A percentile compares a stretch with the other conserved stretches of the same genome.
Conservation (phyloP, 805 yeast genomes). For the Metschnikowia aberdeeniae region DNA sequence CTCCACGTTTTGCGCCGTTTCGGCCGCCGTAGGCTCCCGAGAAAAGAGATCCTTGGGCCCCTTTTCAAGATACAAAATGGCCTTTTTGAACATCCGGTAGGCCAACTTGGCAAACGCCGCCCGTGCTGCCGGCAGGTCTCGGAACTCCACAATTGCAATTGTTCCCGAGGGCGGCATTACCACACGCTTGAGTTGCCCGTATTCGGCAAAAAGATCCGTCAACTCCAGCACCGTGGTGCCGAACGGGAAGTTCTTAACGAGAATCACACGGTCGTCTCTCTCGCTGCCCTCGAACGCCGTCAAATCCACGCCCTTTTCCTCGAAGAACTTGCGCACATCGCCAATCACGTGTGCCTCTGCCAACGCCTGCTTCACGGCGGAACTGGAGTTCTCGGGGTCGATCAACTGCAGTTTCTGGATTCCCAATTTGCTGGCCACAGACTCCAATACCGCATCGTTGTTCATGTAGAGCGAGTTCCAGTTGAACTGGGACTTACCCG, state of each 20-base stretch:
- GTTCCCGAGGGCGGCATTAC: constrained; percentile 97
- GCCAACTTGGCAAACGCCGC: constrained; percentile 85
- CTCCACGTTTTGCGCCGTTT: constrained; percentile 17
- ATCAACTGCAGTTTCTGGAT: constrained; percentile 76
- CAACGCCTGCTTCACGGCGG: constrained; percentile 94
- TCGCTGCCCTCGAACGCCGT: constrained; percentile 61
- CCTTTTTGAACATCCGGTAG: constrained; percentile 80
- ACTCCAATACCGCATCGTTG: constrained; percentile 85
- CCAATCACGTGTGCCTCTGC: constrained; percentile 96
- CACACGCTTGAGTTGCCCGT: constrained; percentile 75
- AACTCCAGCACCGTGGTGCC: constrained; percentile 81
- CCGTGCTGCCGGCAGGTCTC: constrained; percentile 79
- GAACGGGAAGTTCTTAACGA: constrained; percentile 87
- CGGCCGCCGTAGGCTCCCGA: constrained; percentile 47
- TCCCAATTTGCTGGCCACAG: constrained; percentile 83
- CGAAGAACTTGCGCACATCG: constrained; percentile 85
- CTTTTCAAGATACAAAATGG: constrained; percentile 85
- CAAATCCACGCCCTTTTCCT: constrained; percentile 79
- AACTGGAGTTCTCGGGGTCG: constrained; percentile 79
- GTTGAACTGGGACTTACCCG: constrained; percentile 80
- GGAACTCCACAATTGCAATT: constrained; percentile 87
- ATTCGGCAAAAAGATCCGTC: constrained; percentile 72
- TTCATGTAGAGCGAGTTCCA: constrained; percentile 95
- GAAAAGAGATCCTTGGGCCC: constrained; percentile 84
- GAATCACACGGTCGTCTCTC: constrained; percentile 73